Evolutionary conservation across 441 rosid species (phyloP), one percentile per base, ranked within the genome.

Genomic region (Arabidopsis lyrata): DNA sequence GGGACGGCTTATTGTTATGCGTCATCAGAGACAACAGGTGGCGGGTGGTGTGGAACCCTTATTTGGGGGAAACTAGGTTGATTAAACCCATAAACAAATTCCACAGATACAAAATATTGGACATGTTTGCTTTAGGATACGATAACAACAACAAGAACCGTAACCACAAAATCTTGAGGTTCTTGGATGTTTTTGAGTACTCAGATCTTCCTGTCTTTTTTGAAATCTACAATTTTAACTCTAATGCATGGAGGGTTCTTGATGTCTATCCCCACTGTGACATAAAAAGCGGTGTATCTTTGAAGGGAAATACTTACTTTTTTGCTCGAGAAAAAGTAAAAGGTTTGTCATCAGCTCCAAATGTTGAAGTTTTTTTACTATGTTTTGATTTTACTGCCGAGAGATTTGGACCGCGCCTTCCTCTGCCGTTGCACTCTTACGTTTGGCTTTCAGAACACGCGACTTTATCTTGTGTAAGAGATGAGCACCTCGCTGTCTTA

Each of bases 261-360:
- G 24, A 42, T 4, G 32, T 39, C 18, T 6, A 14, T 22, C 18
- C 35, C 3, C 3, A 60, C 0, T 41, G 18, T 32, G 0, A 61
- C 24, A 14, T 13, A 39, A 4, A 29, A 3, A 2, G 2, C 10
- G 41, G 13, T 11, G 13, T 67, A 8, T 54, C 41, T 41, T 41
- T 54, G 32, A 68, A 54, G 5, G 72, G 63, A 68, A 18, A 55
- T 7, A 4, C 53, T 54, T 54, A 68, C 27, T 54, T 68, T 31
- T 3, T 16, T 16, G 50, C 4, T 52, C 12, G 0, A 13, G 18
- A 31, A 7, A n/a, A 5, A 24, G 5, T 3, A 4, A 29, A 29
- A 29, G 22, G 22, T 22, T 22, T 1, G 22, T 22, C 2, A 22
- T 22, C 22, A 22, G 31, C 31, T 29, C 31, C 31, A 29, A 4